phyloP scores from a whole-genome alignment of 768 basidiomycete species.

The Mycena rosella region DNA sequence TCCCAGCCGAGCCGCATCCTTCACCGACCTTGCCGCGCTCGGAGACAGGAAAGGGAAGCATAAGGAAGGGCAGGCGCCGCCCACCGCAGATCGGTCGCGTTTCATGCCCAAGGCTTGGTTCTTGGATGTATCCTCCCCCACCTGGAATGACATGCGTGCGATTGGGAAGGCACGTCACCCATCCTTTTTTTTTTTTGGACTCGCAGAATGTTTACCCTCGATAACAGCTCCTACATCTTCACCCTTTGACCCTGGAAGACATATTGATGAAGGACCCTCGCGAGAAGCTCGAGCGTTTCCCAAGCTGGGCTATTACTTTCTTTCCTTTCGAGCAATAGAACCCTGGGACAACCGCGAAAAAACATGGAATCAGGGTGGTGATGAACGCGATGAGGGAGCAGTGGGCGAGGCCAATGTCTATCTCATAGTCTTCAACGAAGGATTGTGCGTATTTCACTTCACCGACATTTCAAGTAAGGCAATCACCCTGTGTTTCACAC shows the following conservation, averaged over 20 bases:
- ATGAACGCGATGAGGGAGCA: constrained; percentile 50
- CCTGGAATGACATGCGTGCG: constrained; percentile 88
- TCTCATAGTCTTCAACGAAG: constrained; percentile 89
- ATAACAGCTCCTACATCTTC: constrained; percentile 81
- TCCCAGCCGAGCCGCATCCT: constrained; percentile 47
- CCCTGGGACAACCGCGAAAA: constrained; percentile 52
- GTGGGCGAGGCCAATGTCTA: constrained; percentile 90
- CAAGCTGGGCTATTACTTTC: constrained; percentile 91
- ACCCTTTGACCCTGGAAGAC: constrained; percentile 94
- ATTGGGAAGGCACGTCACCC: constrained; percentile 77
- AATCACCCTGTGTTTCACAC: neutral
- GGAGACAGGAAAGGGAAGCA: constrained; percentile 63
- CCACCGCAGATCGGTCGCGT: constrained; percentile 5
- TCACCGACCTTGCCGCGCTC: constrained; percentile 43
- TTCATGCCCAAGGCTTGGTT: constrained; percentile 80
- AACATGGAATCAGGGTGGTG: constrained; percentile 36
- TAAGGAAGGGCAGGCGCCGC: constrained; percentile 40
- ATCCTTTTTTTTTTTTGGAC: too few relatives aligned
- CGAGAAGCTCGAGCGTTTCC: constrained; percentile 94
- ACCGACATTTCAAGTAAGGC: constrained; percentile 78
- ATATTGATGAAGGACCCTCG: constrained; percentile 92
- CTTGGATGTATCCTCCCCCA: constrained; percentile 89
- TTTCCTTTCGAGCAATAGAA: constrained; percentile 89
- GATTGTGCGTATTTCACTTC: constrained; percentile 91
- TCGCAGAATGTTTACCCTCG: constrained; percentile 1